These are phyloP conservation scores for Monosporascus sp. DNA, from an alignment of 2,329 filamentous ascomycete genomes.

Conservation along the genomic window DNA sequence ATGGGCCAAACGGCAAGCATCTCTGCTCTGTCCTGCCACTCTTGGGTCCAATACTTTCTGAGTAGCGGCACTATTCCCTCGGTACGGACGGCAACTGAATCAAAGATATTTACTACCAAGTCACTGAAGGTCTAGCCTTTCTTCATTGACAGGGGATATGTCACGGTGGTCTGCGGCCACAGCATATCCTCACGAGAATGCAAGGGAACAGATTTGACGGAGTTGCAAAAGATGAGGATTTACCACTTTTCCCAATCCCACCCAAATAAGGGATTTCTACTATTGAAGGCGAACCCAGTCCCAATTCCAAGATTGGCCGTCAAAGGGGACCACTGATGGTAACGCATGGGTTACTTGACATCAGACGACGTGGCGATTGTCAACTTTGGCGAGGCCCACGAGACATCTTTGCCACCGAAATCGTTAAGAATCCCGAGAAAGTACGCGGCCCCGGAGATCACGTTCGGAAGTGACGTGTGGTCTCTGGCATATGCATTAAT, in stretches of 20 bases:
- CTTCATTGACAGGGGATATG: not conserved
- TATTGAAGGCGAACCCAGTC: not conserved
- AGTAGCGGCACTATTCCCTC: not conserved
- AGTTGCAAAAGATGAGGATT: not conserved
- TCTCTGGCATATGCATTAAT: not conserved
- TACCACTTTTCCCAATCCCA: too few species aligned
- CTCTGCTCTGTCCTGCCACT: not conserved
- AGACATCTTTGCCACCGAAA: not conserved
- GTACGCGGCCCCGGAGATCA: not conserved
- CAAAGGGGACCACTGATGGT: not conserved
- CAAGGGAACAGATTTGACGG: not conserved
- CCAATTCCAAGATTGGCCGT: not conserved
- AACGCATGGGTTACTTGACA: not conserved
- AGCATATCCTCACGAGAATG: not conserved
- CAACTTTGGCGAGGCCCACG: not conserved
- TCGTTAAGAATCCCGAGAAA: not conserved
- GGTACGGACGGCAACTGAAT: not conserved
- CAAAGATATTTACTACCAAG: not conserved
- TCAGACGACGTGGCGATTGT: not conserved
- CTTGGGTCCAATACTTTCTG: not conserved
- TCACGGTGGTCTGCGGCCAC: not conserved
- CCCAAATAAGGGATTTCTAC: not conserved
- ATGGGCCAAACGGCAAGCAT: not conserved
- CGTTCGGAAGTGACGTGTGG: not conserved
- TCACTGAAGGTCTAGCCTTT: not conserved